Evolutionary conservation across 768 basidiomycete genomes (phyloP), one percentile per base, ranked within the genome.

Genomic region (Steccherinum ochraceum): DNA sequence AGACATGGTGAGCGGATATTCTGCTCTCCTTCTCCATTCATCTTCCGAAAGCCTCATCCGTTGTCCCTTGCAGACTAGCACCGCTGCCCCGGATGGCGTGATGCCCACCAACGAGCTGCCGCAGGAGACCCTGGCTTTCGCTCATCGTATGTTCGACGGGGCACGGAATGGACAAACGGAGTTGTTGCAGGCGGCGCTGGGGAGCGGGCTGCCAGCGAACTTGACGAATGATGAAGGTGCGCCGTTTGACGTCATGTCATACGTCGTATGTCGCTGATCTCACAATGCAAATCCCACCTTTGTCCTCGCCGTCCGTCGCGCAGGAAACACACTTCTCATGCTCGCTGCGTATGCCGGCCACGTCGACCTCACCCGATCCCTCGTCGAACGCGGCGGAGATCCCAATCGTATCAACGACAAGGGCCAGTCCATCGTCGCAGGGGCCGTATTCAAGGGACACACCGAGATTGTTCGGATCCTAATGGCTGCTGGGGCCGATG

Each of bases 311-410:
- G n/a, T n/a, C n/a, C n/a, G n/a, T n/a, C n/a, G n/a, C n/a, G 23
- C 59, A 83, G 88, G 89, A 19, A 89, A 90, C 62, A 86, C 86
- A 3, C 70, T 91, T 4, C 69, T 90, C 48, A 90, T 90, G 86
- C 77, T 89, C 46, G 81, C 84, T 2, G 78, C 87, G 2, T 90
- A 90, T 60, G 68, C 79, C 19, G 87, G 87, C 1, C 84, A 89
- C 57, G 64, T 68, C 0, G 67, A 72, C 1, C 76, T 86, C 18
- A 69, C 78, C 1, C 68, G 69, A 43, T 73, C 72, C 12, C 73
- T 91, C 23, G 64, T 89, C 44, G 58, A 66, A 4, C 72, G 75
- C 26, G 77, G 77, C 2, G 85, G 79, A 35, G 84, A 89, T 63
- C 78, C 81, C 1, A 83, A 88, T 58, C 70, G 79, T 11, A 60